These are phyloP conservation scores for Casuarina cunninghamiana DNA, from an alignment of 306 rosid species.

Conservation along the genomic window DNA sequence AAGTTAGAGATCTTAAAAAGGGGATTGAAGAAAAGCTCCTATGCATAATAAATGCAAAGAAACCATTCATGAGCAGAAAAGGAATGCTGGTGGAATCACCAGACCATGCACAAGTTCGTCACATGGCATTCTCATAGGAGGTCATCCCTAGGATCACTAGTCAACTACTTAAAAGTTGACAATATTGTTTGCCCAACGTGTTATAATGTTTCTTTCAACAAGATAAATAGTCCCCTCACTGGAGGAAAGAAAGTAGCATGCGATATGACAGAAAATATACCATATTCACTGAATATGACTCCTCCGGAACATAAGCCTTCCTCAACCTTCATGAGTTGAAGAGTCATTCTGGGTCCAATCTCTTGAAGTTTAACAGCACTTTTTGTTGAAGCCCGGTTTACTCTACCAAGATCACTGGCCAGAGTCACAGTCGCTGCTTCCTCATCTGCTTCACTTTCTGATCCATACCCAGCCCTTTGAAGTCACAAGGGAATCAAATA, in stretches of 20 bases:
- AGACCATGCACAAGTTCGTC: background rate
- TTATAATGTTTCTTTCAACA: background rate
- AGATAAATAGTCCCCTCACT: background rate
- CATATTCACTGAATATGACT: conserved; percentile 73
- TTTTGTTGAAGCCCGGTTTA: conserved; percentile 75
- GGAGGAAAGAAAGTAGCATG: background rate
- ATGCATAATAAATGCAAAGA: background rate
- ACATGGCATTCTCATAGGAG: background rate
- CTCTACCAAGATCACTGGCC: conserved; percentile 72
- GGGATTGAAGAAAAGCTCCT: background rate
- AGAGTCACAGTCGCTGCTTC: conserved; percentile 90
- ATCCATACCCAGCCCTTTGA: conserved; percentile 89
- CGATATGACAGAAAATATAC: conserved; percentile 38
- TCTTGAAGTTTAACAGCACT: conserved; percentile 99
- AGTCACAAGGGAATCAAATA: conserved; percentile 27
- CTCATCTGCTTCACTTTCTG: conserved; percentile 96
- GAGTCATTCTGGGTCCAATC: conserved; percentile 94
- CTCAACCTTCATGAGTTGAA: conserved; percentile 79
- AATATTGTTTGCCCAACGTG: background rate
- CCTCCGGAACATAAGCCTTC: conserved; percentile 88
- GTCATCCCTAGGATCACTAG: background rate
- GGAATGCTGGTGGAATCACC: background rate
- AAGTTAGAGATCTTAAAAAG: background rate
- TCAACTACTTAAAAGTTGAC: background rate
- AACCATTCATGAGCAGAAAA: background rate